Evolutionary conservation across 495 filamentous ascomycete species (phyloP), one percentile per base, ranked within the genome.

Genomic region (Neurospora sp.): DNA sequence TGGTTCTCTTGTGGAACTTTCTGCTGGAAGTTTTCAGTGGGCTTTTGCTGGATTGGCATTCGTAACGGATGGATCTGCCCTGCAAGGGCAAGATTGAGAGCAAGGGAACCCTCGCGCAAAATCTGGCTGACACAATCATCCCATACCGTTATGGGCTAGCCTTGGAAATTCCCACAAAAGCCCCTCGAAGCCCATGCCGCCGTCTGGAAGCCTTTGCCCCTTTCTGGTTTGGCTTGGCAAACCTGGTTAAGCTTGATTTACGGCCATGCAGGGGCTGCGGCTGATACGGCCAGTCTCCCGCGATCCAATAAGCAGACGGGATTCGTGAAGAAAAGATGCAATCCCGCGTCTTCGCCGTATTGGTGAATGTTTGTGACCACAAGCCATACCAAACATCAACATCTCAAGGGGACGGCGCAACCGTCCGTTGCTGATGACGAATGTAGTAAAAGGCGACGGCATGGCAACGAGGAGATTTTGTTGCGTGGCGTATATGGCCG

Each of bases 271-370:
- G 45, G 70, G 70, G 70, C 70, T 35, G 31, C 70, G 70, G 70
- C 45, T 41, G 70, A 39, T 38, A 38, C 45, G 70, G 45, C 59
- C 44, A 37, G 45, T 37, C 59, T 71, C 45, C 70, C 70, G 45
- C 70, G 70, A 71, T 37, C 70, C 70, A 71, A 71, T 70, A 12
- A 42, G 69, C 20, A 45, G 69, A 22, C 69, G 5, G 40, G 5
- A 22, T 31, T 22, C 40, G 41, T 10, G 40, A 31, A 70, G 27
- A 42, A 45, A 40, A 35, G 27, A 65, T 17, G 53, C 27, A 65
- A 65, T 65, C 53, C 14, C 17, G 12, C 53, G 53, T 14, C 53
- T 27, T 65, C 53, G 53, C 14, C 53, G 5, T 65, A 7, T 0
- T 65, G 27, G 53, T 65, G 27, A 35, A 65, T 35, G 53, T 61